Evolutionary conservation across 1,139 yeast species (phyloP), one percentile per base, ranked within the genome.

Genomic region (Saccharomycopsis hybrid): DNA sequence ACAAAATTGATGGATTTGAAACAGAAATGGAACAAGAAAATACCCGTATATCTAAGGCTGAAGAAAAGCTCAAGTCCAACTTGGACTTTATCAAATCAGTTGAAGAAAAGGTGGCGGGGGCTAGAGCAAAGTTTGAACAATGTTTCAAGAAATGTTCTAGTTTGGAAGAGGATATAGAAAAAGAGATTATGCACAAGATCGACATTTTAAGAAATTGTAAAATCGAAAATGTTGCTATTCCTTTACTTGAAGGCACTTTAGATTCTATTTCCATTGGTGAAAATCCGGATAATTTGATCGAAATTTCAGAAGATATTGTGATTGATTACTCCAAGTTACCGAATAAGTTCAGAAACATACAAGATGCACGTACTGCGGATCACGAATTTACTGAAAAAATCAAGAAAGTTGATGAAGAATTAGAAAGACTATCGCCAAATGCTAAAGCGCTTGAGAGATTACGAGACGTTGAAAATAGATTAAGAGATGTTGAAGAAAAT

Each of bases 401-500:
- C 11, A 76, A 75, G 52, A 72, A 74, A 1, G 74, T 83, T 44
- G 71, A 80, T 3, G 76, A 77, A 33, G 79, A 74, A 38, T 66
- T 90, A 48, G 83, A 79, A 45, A 68, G 69, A 46, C 69, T 87
- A 59, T 80, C 88, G 28, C 96, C 96, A 13, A 89, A 89, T 63
- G 73, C 82, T 30, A 84, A 85, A 58, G 96, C 97, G 0, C 70
- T 77, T 30, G 95, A 86, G 55, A 76, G 96, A 60, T 72, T 87
- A 48, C 75, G 71, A 44, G 92, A 85, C 52, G 87, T 85, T 3
- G 83, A 84, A 57, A 68, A 65, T 3, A 79, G 80, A 56, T 72
- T 85, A 43, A 72, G 73, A 25, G 78, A 73, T 7, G 74, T 83
- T 46, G 94, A 85, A 52, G 67, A 69, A 41, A 95, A 87, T 59